Evolutionary conservation across 768 basidiomycete species (phyloP).

Genomic region (Boletus sp.): DNA sequence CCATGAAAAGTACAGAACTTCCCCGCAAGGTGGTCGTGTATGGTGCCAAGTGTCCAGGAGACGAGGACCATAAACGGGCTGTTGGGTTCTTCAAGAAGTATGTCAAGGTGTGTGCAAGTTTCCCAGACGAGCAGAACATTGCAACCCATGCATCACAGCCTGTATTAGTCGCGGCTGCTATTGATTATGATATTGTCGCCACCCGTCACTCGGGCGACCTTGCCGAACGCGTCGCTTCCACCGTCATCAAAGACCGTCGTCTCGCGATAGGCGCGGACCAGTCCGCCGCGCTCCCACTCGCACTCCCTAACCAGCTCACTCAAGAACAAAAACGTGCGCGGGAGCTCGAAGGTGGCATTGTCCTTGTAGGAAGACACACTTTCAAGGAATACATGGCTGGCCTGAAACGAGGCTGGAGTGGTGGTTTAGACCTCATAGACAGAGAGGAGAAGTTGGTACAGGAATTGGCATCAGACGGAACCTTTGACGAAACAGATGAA

Average conservation of each 20-base stretch:
- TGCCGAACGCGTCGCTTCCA: slow-evolving; percentile 69
- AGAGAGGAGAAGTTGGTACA: slow-evolving; percentile 68
- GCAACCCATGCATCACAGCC: slow-evolving; percentile 53
- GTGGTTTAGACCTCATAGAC: slow-evolving; percentile 64
- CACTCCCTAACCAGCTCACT: slow-evolving; percentile 53
- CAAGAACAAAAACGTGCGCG: slow-evolving; percentile 51
- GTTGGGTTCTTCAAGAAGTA: slow-evolving; percentile 94
- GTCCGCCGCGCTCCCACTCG: slow-evolving; percentile 39
- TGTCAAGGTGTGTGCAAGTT: slow-evolving; percentile 73
- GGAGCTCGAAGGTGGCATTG: slow-evolving; percentile 77
- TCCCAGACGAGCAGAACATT: background rate
- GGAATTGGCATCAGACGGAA: slow-evolving; percentile 66
- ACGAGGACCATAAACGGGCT: slow-evolving; percentile 85
- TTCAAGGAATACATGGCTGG: slow-evolving; percentile 96
- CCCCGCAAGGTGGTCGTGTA: slow-evolving; percentile 85
- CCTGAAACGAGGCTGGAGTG: slow-evolving; percentile 80
- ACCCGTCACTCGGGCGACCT: slow-evolving; percentile 87
- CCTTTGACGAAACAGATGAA: slow-evolving; percentile 69
- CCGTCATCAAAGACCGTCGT: slow-evolving; percentile 70
- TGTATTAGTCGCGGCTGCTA: slow-evolving; percentile 86
- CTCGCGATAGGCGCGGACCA: slow-evolving; percentile 62
- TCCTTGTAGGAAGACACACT: slow-evolving; percentile 85
- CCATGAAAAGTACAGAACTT: slow-evolving; percentile 59
- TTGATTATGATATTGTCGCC: slow-evolving; percentile 84
- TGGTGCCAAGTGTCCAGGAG: slow-evolving; percentile 90